These are phyloP conservation scores for Termitomyces sp. DNA, from an alignment of 768 basidiomycete species.

Conservation along the genomic window DNA sequence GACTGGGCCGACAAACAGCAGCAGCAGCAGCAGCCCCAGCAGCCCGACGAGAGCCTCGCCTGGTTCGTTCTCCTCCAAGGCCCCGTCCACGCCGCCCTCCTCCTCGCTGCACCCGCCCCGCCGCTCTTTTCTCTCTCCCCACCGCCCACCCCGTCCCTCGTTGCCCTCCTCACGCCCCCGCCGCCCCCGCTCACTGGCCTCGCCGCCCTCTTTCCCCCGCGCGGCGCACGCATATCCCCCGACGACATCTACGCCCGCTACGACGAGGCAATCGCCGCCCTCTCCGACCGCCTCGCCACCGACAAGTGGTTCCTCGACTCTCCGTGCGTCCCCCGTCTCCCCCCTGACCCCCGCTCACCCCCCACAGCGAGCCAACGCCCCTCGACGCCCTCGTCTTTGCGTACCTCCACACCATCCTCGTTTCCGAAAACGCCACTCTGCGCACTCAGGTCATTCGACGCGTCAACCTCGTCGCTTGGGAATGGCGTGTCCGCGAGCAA, in stretches of 20 bases:
- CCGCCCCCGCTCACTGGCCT: conserved; percentile 70
- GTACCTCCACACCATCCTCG: conserved; percentile 65
- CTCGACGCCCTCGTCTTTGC: conserved; percentile 82
- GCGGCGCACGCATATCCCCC: conserved; percentile 50
- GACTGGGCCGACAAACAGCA: too few relatives aligned
- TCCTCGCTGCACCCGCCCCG: conserved; percentile 44
- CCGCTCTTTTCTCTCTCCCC: conserved; percentile 33
- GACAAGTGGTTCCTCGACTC: conserved; percentile 83
- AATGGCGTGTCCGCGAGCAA: conserved; percentile 54
- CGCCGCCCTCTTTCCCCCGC: conserved; percentile 53
- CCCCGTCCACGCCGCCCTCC: conserved; percentile 69
- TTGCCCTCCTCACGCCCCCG: conserved; percentile 53
- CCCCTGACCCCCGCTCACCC: not conserved
- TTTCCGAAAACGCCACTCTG: conserved; percentile 32
- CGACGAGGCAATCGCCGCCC: conserved; percentile 62
- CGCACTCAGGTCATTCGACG: conserved; percentile 64
- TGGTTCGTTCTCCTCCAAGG: conserved; percentile 81
- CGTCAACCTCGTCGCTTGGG: conserved; percentile 79
- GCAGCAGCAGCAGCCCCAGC: too few relatives aligned
- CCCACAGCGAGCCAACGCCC: conserved; percentile 60
- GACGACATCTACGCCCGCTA: conserved; percentile 51
- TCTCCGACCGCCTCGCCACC: conserved; percentile 69
- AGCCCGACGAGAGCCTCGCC: conserved; percentile 74
- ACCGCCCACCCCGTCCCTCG: conserved; percentile 29
- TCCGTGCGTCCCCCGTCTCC: conserved; percentile 30